Percentiles rank a stretch among this genome's conserved stretches.
Conservation (phyloP, 768 basidiomycete species). For the Podaxis mareebaensis region DNA sequence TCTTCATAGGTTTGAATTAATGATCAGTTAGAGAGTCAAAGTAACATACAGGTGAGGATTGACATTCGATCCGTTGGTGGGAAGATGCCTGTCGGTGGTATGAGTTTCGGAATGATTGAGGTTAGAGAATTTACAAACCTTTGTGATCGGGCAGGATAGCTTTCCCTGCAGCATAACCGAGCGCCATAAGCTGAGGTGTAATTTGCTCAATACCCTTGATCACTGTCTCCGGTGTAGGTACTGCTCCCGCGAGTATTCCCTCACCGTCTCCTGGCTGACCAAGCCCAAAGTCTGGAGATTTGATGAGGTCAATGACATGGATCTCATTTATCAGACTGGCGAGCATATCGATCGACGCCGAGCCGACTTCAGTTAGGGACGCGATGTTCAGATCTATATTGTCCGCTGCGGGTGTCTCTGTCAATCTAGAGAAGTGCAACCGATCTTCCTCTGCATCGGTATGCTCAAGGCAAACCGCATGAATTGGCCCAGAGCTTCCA, state of each 20-base stretch:
- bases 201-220: conserved; percentile 67
- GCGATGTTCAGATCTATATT: conserved; percentile 10
- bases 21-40: neutral
- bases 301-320: conserved; percentile 60
- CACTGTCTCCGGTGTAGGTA: conserved; percentile 76
- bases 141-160: conserved; percentile 66
- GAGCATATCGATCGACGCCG: conserved; percentile 52
- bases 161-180: conserved; percentile 76
- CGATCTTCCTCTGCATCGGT: conserved; percentile 63
- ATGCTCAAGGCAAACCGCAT: conserved; percentile 71
- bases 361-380: conserved; percentile 40
- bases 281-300: conserved; percentile 64
- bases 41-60: conserved; percentile 69
- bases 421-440: conserved; percentile 57
- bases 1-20: conserved; percentile 41
- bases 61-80: conserved; percentile 80
- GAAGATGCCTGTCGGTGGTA: conserved; percentile 46
- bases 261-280: conserved; percentile 70
- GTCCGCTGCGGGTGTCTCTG: conserved; percentile 14
- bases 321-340: conserved; percentile 56
- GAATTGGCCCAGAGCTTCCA: conserved; percentile 50
- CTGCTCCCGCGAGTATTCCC: conserved; percentile 70
- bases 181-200: conserved; percentile 74
- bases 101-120: neutral
- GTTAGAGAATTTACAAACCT: conserved; percentile 30